Evolutionary conservation across 164 flowering plant genomes (phyloP), one percentile per base, ranked within the genome.

Genomic region (Liriodendron chinense): DNA sequence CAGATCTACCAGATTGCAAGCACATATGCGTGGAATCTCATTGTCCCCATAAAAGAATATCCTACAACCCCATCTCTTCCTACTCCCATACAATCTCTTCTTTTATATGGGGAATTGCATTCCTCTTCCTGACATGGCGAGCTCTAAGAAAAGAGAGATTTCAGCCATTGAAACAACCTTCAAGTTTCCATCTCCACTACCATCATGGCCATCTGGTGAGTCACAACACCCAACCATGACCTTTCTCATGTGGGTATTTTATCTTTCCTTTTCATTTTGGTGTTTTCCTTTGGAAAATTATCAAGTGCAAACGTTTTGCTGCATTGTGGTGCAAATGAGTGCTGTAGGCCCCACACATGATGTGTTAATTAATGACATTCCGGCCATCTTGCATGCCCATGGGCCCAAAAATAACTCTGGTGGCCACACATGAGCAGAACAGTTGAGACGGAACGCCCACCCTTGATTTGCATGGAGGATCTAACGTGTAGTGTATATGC

Each of bases 121-220:
- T 50, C 72, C 79, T 47, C 65, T 75, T 49, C 28, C 76, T 69
- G 4, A 70, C 14, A 65, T 24, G 2, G n/a, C n/a, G n/a, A n/a
- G n/a, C n/a, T 79, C 75, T 56, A 61, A 77, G 61, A 77, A 79
- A 66, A 26, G 24, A 59, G 78, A 74, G 9, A 75, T 72, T 57
- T 68, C 82, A 57, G 86, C 91, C 1, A 84, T 91, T 72, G 80
- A 86, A 7, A 80, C 81, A 80, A 20, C 73, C 10, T 89, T 91
- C 86, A 89, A 83, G 79, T 85, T 91, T 24, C 90, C 94, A 1
- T 81, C 90, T 79, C 85, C 88, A 34, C 0, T 84, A 49, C 91
- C 91, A 56, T 1, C 80, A 73, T 89, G 86, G 85, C 89, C 87
- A 65, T 75, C 75, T 80, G 92, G 91, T 88, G 20, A 9, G 24